Base-by-base conservation (phyloP, 176 grass and related monocot genomes). In the Cenchrus purpureus region DNA sequence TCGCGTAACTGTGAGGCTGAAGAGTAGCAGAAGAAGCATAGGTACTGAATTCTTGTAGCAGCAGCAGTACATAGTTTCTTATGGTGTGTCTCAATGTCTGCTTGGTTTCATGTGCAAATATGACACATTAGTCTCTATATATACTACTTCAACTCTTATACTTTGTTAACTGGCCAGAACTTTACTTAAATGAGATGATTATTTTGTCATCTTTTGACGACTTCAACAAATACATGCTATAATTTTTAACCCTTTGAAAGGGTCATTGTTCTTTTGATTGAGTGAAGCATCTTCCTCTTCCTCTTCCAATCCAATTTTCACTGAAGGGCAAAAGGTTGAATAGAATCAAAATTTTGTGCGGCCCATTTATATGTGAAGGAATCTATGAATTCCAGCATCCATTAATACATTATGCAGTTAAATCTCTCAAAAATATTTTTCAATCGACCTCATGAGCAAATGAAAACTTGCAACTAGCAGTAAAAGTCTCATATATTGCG, bases 21-120 rank as follows among this genome's bases (percentile, higher is more conserved):
- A 63, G 46, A 84, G 12, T 19, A 84, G 31, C 11, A 83, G 69
- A 0, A 84, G 4, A 52, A 84, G 59, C 71, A 84, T 54, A 75
- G 1, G 46, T 53, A 51, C 53, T 54, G 3, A 16, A 12, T 28
- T 75, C 4, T 65, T 75, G 63, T 19, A 40, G 37, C 37, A 31
- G 56, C 3, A 74, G 57, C 16, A 65, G 16, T 53, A 22, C 78
- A 80, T 66, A 11, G 45, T 34, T 29, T n/a, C 1, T 12, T 83
- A 83, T 62, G 42, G 34, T 5, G 43, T 65, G 3, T 50, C 4
- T 10, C 60, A 52, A 52, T 51, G 1, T 10, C 17, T 74, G 70
- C 45, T 64, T 9, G 0, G 43, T 64, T 64, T 64, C 17, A 65
- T 74, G 44, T 49, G 58, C n/a, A 40, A 40, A 32, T 11, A 28